Evolutionary conservation across 2,329 filamentous ascomycete species (phyloP), one percentile per base, ranked within the genome.

Genomic region (Colletotrichum sp.): DNA sequence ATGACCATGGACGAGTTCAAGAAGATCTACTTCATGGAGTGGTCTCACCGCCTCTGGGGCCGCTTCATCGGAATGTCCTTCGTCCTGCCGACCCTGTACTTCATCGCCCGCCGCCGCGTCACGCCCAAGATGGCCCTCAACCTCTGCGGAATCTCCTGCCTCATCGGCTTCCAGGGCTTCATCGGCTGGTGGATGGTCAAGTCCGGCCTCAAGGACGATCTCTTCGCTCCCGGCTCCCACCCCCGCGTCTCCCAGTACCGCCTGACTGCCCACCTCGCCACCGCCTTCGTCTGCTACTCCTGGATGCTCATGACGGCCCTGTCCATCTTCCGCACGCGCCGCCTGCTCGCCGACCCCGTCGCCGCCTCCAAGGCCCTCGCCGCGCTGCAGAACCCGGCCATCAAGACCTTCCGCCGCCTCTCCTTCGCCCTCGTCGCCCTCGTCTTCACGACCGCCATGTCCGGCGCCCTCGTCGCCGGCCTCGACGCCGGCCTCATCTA

Each of bases 151-250:
- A 98, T 99, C 77, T 95, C 95, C 58, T 92, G 90, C 65, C 89
- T 98, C 80, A 98, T 99, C 81, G 97, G 95, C 70, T 97, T 98
- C 84, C 97, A 99, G 84, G 97, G 97, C 60, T 91, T 97, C 81
- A 93, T 99, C 78, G 97, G 97, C 70, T 99, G 97, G 97, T 99
- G 97, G 96, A 99, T 99, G 97, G 97, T 99, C 80, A 97, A 97
- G 85, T 97, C 95, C 13, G 97, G 97, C 3, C 89, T 99, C 77
- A 97, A 96, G 83, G 97, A 98, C 83, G 97, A 99, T 83, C 91
- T 99, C 32, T 98, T 99, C 82, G 95, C 95, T 24, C 94, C 95
- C 4, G 97, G 96, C 15, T 94, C 93, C 72, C 95, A 98, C 84
- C 97, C 97, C 1, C 93, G 97, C 75, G 97, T 99, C 66, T 96